Evolutionary conservation across 768 basidiomycete species (phyloP).

Genomic region (Mycena olivaceomarginata): DNA sequence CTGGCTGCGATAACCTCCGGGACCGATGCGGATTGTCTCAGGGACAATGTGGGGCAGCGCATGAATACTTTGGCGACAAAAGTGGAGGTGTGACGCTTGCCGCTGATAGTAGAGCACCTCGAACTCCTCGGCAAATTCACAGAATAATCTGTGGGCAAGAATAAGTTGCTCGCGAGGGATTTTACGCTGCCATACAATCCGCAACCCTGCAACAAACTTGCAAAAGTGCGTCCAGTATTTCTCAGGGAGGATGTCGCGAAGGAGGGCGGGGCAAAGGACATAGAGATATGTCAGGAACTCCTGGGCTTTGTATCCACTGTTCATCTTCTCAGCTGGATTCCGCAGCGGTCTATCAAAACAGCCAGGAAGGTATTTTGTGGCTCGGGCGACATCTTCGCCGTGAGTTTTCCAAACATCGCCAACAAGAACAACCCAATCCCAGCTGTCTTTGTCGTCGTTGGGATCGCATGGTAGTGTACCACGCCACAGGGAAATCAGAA

Average conservation of each 20-base stretch:
- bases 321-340: conserved; percentile 50
- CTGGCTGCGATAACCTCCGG: conserved; percentile 6
- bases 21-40: conserved; percentile 8
- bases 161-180: neutral
- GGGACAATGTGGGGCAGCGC: neutral
- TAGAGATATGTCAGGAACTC: conserved; percentile 9
- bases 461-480: conserved; percentile 49
- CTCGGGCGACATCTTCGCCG: conserved; percentile 35
- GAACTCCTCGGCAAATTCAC: conserved; percentile 6
- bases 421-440: conserved; percentile 53
- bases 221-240: conserved; percentile 30
- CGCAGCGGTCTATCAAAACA: conserved; percentile 45
- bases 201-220: conserved; percentile 36
- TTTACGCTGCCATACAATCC: conserved; percentile 10
- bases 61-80: conserved; percentile 5
- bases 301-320: conserved; percentile 42
- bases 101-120: conserved; percentile 24
- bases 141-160: conserved; percentile 4
- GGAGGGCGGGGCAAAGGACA: conserved; percentile 20
- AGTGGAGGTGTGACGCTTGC: neutral
- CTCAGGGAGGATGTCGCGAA: conserved; percentile 14
- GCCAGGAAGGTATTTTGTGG: conserved; percentile 9
- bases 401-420: conserved; percentile 44
- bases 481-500: conserved; percentile 43
- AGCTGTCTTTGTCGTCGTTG: conserved; percentile 47